A percentile compares a stretch with the other conserved stretches of the same genome.
Evolutionary conservation across 352 stramenopile genomes (phyloP).

Genomic region (Pythium pectinolyticum): DNA sequence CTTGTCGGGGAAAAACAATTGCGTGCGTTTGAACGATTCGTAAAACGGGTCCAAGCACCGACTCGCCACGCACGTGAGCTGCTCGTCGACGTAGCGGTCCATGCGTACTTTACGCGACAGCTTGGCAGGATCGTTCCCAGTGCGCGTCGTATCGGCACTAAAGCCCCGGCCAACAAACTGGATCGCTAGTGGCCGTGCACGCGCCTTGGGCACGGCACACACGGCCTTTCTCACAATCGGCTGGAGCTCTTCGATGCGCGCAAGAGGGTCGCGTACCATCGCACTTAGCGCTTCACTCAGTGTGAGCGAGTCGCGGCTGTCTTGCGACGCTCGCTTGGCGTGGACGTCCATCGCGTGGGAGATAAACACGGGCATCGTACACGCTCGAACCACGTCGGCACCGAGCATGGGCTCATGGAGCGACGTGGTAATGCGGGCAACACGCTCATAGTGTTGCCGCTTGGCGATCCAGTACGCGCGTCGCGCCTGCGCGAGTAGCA

Average conservation of each 20-base stretch:
- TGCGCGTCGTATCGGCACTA: constrained; percentile 17
- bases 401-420: constrained; percentile 50
- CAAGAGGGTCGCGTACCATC: constrained; percentile 50
- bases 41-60: constrained; percentile 49
- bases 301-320: constrained; percentile 13
- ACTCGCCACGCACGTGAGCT: constrained; percentile 35
- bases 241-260: constrained; percentile 44
- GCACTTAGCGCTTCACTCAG: constrained; percentile 39
- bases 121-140: constrained; percentile 10
- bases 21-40: constrained; percentile 70
- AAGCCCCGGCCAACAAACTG: constrained; percentile 48
- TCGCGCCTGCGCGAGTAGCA: not conserved
- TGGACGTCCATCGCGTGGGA: constrained; percentile 76
- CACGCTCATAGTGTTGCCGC: not conserved
- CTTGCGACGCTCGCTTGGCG: constrained; percentile 17
- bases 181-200: constrained; percentile 39
- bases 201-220: constrained; percentile 75
- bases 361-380: constrained; percentile 65
- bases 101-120: constrained; percentile 38
- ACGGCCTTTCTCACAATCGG: constrained; percentile 60
- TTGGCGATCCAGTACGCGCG: constrained; percentile 15
- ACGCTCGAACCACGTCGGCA: constrained; percentile 69
- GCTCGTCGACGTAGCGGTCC: constrained; percentile 23
- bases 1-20: constrained; percentile 97
- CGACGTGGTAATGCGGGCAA: not conserved